These are phyloP conservation scores for Warburgia ugandensis DNA, from an alignment of 164 flowering plant species.

Conservation along the genomic window DNA sequence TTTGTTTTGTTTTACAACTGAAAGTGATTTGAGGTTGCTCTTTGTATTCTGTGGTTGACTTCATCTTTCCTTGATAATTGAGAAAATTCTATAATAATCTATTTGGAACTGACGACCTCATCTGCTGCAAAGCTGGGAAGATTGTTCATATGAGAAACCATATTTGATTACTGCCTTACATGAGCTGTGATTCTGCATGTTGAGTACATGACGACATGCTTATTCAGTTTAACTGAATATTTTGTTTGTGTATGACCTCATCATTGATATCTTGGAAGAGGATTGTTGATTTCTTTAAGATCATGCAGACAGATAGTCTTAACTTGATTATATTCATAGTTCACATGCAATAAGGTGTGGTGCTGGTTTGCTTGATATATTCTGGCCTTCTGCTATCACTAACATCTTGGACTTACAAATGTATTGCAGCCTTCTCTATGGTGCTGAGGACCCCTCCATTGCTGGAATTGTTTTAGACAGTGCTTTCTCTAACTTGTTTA, in stretches of 20 bases:
- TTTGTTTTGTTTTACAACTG: not conserved
- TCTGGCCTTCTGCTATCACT: not conserved
- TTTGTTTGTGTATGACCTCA: too few species aligned
- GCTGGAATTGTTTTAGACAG: constrained; percentile 98
- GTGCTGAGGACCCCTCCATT: constrained; percentile 94
- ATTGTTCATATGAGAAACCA: too few species aligned
- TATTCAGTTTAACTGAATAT: too few species aligned
- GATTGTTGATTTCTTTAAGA: not conserved
- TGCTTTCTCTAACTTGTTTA: constrained; percentile 86
- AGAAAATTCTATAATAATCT: not conserved
- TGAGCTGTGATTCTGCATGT: too few species aligned
- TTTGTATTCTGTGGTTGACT: not conserved
- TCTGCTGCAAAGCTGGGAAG: not conserved
- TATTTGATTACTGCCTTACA: too few species aligned
- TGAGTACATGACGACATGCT: too few species aligned
- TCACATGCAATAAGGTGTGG: not conserved
- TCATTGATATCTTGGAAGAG: not conserved
- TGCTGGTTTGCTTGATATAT: not conserved
- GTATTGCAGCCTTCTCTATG: constrained; percentile 82
- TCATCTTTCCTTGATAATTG: not conserved
- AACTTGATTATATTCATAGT: too few species aligned
- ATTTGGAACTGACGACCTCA: not conserved
- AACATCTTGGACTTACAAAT: not conserved
- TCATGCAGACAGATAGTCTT: not conserved
- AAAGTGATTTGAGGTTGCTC: not conserved